These are phyloP conservation scores for Candida coquimbonensis DNA, from an alignment of 805 yeast genomes.

Conservation along the genomic window DNA sequence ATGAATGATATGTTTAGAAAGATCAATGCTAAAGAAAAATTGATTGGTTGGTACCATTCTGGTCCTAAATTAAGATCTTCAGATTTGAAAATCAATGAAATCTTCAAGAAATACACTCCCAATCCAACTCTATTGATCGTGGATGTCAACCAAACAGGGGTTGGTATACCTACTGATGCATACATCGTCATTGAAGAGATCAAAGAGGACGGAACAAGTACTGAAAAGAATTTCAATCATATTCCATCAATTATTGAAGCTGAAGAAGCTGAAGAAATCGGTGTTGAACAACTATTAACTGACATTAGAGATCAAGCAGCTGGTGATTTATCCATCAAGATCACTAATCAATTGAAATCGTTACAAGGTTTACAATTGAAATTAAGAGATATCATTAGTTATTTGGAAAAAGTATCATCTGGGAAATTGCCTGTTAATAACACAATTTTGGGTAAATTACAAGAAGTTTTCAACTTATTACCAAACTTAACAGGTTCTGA, in stretches of 20 bases:
- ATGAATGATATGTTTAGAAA: conserved; percentile 98
- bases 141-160: conserved; percentile 74
- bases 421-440: conserved; percentile 83
- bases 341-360: conserved; percentile 85
- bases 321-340: conserved; percentile 78
- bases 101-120: conserved; percentile 74
- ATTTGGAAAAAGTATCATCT: conserved; percentile 65
- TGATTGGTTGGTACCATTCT: conserved; percentile 99
- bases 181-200: conserved; percentile 92
- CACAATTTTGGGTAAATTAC: conserved; percentile 83
- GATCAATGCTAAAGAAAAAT: conserved; percentile 92
- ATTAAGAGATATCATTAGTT: conserved; percentile 67
- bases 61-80: conserved; percentile 89
- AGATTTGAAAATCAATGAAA: conserved; percentile 85
- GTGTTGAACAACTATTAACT: conserved; percentile 91
- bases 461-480: conserved; percentile 86
- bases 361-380: conserved; percentile 79
- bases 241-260: conserved; percentile 91
- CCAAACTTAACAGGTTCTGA: conserved; percentile 58
- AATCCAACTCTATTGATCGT: conserved; percentile 84
- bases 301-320: conserved; percentile 97
- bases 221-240: conserved; percentile 89
- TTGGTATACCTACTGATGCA: conserved; percentile 90
- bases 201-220: conserved; percentile 89
- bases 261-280: conserved; percentile 98